Evolutionary conservation across 2,329 filamentous ascomycete genomes (phyloP), one percentile per base, ranked within the genome.

Genomic region (Claviceps lovelessii): DNA sequence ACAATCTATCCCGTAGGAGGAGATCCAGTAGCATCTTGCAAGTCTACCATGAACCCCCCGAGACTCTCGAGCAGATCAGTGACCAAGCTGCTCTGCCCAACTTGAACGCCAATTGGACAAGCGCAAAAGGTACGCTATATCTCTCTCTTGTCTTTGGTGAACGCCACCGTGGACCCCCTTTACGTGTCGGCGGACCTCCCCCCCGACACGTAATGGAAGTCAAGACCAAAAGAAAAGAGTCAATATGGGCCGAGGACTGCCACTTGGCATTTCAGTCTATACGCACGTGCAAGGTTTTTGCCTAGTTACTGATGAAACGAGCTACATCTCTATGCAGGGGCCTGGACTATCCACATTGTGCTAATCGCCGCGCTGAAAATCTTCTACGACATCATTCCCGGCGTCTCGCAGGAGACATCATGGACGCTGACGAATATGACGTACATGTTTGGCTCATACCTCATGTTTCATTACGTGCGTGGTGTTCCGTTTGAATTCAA

Each of bases 401-500:
- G 90, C 61, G 87, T 97, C 63, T 95, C 91, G 39, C 93, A 97
- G 73, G 93, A 98, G 74, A 95, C 90, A 45, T 97, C 91, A 58
- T 98, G 93, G 93, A 98, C 93, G 11, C 77, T 98, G 62, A 95
- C 90, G 71, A 98, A 98, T 73, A 95, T 97, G 71, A 90, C 90
- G 52, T 98, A 98, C 79, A 97, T 97, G 90, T 87, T 93, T 66
- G 90, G 90, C 65, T 96, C 91, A 46, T 98, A 97, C 72, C 82
- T 98, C 71, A 98, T 98, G 93, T 98, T 98, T 73, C 93, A 98
- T 73, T 95, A 89, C 78, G 93, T 98, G 62, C 89, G 91, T 67
- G 93, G 93, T 63, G 89, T 97, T 49, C 93, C 93, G 6, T 98
- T 98, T 68, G 93, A 98, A 71, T 98, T 98, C 79, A 98, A 98